Evolutionary conservation across 2,329 filamentous ascomycete species (phyloP), one percentile per base, ranked within the genome.

Genomic region (Ophiocordyceps sinensis): DNA sequence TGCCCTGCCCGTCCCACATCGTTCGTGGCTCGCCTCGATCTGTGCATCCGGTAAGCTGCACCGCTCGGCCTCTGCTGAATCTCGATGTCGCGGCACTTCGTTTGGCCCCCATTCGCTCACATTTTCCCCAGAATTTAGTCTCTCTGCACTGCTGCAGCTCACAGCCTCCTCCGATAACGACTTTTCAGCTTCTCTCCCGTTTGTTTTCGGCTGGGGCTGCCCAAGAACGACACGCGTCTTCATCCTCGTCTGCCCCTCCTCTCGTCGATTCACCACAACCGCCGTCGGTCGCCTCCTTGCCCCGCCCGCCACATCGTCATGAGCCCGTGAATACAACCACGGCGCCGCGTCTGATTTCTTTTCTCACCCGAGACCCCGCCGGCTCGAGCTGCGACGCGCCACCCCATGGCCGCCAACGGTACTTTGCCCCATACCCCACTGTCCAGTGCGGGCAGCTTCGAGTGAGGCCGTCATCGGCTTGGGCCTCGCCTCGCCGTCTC

Each of bases 351-450:
- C 23, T 26, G 9, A 26, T 26, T 9, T 7, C 23, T 15, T 15
- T 35, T 21, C 12, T 21, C 35, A 23, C 7, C 26, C n/a, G 19
- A 28, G 19, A n/a, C n/a, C 5, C 28, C 30, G n/a, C 19, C 10
- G 17, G 28, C 10, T 15, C 21, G 31, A 3, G 28, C 17, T 40
- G 30, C 15, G 15, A 14, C 38, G 38, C 13, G n/a, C 11, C 23
- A 12, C 21, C 35, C 17, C 26, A 49, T 49, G 47, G 36, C 39
- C 15, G 7, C 44, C 17, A 46, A 49, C 40, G 47, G 41, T 43
- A 44, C 44, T 31, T 40, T 17, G 39, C 40, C 39, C 19, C 28
- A 19, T 38, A n/a, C 28, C 39, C 34, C 42, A 31, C 19, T 19
- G 34, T 31, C 28, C 42, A 6, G 23, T 38, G 26, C 45, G 37